phyloP scores from a whole-genome alignment of 2,329 filamentous ascomycete species.

The Fusarium bulbicola region DNA sequence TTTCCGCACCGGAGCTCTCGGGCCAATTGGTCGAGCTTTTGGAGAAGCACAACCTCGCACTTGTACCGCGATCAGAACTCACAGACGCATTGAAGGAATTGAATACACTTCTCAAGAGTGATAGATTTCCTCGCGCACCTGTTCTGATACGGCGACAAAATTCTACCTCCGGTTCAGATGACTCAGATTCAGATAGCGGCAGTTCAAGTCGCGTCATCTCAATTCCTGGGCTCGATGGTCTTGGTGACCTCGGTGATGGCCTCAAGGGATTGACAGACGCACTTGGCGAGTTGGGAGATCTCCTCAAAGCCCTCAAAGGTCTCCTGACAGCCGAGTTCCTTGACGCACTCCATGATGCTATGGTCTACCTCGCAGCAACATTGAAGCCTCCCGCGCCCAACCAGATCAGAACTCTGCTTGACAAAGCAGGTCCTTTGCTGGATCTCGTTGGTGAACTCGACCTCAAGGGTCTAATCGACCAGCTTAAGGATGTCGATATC shows the following conservation, averaged over 20 bases:
- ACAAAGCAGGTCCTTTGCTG: conserved; percentile 43
- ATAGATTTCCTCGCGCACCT: conserved; percentile 1
- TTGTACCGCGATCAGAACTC: conserved; percentile 57
- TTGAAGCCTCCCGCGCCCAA: conserved; percentile 50
- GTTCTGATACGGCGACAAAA: conserved; percentile 29
- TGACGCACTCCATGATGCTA: conserved; percentile 51
- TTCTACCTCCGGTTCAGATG: neutral
- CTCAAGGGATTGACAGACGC: conserved; percentile 39
- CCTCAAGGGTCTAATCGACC: conserved; percentile 46
- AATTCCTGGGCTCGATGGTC: conserved; percentile 32
- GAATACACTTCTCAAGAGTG: conserved; percentile 51
- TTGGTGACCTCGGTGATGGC: conserved; percentile 19
- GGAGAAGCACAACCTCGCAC: conserved; percentile 54
- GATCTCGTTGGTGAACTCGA: conserved; percentile 46
- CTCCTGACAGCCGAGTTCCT: conserved; percentile 52
- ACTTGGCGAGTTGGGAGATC: conserved; percentile 38
- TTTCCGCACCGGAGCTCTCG: conserved; percentile 45
- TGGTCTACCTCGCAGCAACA: conserved; percentile 51
- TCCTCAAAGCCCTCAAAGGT: conserved; percentile 42
- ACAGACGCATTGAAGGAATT: conserved; percentile 56
- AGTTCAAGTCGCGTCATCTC: neutral
- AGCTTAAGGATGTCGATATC: conserved; percentile 46
- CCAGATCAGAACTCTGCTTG: conserved; percentile 42
- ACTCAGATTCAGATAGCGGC: neutral
- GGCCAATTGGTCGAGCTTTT: conserved; percentile 52